A percentile compares a stretch with the other conserved stretches of the same genome.
Conservation (phyloP, 805 yeast genomes). For the Lachancea mirantina region DNA sequence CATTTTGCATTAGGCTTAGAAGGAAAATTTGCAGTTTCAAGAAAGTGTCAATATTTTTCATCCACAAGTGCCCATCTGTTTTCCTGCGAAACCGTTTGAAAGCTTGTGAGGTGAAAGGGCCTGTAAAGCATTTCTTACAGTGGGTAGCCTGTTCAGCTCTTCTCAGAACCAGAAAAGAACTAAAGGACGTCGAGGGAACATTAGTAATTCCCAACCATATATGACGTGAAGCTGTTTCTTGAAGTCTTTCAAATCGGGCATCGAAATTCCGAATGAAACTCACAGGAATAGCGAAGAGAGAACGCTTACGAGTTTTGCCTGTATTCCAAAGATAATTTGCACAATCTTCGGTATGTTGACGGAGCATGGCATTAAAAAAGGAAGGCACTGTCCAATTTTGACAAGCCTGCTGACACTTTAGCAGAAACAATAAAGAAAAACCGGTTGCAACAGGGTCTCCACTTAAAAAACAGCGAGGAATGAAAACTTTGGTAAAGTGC, state of each 20-base stretch:
- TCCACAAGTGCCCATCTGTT: neutral
- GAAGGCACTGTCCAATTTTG: neutral
- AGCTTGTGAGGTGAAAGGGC: slow-evolving; percentile 14
- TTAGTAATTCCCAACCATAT: slow-evolving; percentile 21
- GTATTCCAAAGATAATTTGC: slow-evolving; percentile 30
- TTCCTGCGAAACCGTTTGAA: slow-evolving; percentile 14
- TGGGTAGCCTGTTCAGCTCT: neutral
- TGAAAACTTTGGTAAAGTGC: neutral
- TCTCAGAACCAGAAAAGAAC: slow-evolving; percentile 4
- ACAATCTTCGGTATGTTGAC: slow-evolving; percentile 22
- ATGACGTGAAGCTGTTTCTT: slow-evolving; percentile 10
- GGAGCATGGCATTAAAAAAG: slow-evolving; percentile 17
- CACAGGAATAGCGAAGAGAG: slow-evolving; percentile 19
- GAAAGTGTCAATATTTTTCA: slow-evolving; percentile 4
- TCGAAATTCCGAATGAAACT: slow-evolving; percentile 16
- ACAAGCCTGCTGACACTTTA: neutral
- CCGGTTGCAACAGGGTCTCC: slow-evolving; percentile 4
- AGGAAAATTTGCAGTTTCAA: slow-evolving; percentile 1
- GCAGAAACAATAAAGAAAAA: slow-evolving; percentile 1
- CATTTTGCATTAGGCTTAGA: slow-evolving; percentile 16
- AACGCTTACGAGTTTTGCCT: slow-evolving; percentile 14
- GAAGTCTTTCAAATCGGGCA: slow-evolving; percentile 12
- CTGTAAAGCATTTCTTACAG: slow-evolving; percentile 5
- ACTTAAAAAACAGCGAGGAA: neutral
- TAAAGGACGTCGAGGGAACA: slow-evolving; percentile 21